Evolutionary conservation across 1,284 basidiomycete genomes (phyloP).

Genomic region (Leucoagaricus sp.): DNA sequence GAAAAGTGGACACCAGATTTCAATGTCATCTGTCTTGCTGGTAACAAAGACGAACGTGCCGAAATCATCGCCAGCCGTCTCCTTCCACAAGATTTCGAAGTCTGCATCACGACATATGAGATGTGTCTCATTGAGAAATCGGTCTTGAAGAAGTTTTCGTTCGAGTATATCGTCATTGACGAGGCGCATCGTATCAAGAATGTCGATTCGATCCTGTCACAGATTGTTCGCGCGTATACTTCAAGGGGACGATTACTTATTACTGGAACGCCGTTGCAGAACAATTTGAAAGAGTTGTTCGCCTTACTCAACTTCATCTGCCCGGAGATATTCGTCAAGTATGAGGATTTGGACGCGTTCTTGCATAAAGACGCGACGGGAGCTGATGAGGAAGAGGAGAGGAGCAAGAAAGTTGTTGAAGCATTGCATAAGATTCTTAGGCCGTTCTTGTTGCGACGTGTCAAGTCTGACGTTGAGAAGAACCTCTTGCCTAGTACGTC

Average conservation of each 20-base stretch:
- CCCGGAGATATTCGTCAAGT: slow-evolving; percentile 80
- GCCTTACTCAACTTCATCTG: slow-evolving; percentile 95
- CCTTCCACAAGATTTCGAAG: slow-evolving; percentile 89
- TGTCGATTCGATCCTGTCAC: slow-evolving; percentile 93
- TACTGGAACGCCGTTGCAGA: slow-evolving; percentile 97
- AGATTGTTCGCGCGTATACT: slow-evolving; percentile 93
- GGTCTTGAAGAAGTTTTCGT: slow-evolving; percentile 91
- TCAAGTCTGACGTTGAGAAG: slow-evolving; percentile 98
- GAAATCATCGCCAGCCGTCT: slow-evolving; percentile 80
- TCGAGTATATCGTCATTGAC: slow-evolving; percentile 99
- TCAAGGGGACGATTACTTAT: slow-evolving; percentile 91
- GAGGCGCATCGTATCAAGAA: slow-evolving; percentile 99
- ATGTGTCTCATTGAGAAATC: slow-evolving; percentile 95
- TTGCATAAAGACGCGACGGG: slow-evolving; percentile 79
- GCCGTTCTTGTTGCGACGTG: slow-evolving; percentile 92
- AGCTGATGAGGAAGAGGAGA: slow-evolving; percentile 80
- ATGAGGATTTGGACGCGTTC: slow-evolving; percentile 74
- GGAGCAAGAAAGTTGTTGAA: slow-evolving; percentile 92
- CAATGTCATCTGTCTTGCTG: slow-evolving; percentile 81
- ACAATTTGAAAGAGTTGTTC: slow-evolving; percentile 97
- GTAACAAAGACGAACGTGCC: slow-evolving; percentile 88
- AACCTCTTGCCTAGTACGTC: slow-evolving; percentile 83
- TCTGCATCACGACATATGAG: slow-evolving; percentile 97
- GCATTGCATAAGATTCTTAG: slow-evolving; percentile 96
- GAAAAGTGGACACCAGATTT: slow-evolving; percentile 92